Conservation (phyloP, 441 rosid genomes). For the Brassica balearica region DNA sequence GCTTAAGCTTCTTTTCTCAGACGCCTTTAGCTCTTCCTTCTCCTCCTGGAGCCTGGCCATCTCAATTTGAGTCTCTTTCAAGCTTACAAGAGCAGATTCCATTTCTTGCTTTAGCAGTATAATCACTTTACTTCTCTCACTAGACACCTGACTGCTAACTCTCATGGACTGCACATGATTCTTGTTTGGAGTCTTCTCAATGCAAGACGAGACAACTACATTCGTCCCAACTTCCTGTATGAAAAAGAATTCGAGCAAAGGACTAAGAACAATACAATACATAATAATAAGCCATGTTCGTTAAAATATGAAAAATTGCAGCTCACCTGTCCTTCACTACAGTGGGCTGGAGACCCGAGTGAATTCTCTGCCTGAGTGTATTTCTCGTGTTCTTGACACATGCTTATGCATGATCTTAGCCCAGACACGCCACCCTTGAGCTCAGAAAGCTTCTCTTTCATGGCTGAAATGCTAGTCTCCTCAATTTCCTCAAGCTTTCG, state of each 20-base stretch:
- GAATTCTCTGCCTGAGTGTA: constrained; percentile 46
- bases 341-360: constrained; percentile 46
- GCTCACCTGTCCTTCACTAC: constrained; percentile 66
- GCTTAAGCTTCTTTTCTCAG: constrained; percentile 65
- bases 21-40: constrained; percentile 66
- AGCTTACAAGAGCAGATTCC: constrained; percentile 80
- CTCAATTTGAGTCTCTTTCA: constrained; percentile 78
- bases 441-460: constrained; percentile 72
- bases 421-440: constrained; percentile 68
- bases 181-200: constrained; percentile 47
- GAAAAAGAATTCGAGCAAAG: constrained; percentile 47
- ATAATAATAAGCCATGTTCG: constrained; percentile 32
- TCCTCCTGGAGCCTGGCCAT: constrained; percentile 66
- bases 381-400: constrained; percentile 46
- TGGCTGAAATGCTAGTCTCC: constrained; percentile 59
- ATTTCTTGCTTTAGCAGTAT: constrained; percentile 80
- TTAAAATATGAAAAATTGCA: constrained; percentile 39
- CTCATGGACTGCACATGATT: constrained; percentile 41
- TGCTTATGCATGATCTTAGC: constrained; percentile 67
- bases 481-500: constrained; percentile 67
- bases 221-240: constrained; percentile 55
- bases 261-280: constrained; percentile 31
- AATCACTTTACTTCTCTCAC: constrained; percentile 63
- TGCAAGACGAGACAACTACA: constrained; percentile 44
- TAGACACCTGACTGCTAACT: constrained; percentile 42